A percentile compares a stretch with the other conserved stretches of the same genome.
These are phyloP conservation scores for Oryza officinalis DNA, from an alignment of 176 grass and related monocot genomes.

Conservation along the genomic window DNA sequence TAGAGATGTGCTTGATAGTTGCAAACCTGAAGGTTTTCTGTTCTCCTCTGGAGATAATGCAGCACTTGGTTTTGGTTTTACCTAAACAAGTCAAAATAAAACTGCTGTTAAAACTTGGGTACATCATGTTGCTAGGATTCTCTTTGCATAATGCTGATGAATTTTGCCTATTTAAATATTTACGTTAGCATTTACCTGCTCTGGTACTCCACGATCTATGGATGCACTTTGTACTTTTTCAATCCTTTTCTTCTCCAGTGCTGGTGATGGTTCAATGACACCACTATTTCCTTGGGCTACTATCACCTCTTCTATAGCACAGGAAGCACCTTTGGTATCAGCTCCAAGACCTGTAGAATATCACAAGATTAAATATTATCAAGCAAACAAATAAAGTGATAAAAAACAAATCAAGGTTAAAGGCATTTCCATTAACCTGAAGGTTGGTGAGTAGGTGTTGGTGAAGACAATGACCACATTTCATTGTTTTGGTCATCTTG, in stretches of 20 bases:
- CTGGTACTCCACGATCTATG: conserved; percentile 24
- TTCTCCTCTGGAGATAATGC: neutral
- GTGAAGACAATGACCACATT: conserved; percentile 77
- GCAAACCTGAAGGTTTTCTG: neutral
- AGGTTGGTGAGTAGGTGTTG: conserved; percentile 58
- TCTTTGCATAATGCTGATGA: conserved; percentile 24
- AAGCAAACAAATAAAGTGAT: neutral
- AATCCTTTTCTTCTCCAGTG: conserved; percentile 31
- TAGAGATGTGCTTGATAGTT: neutral
- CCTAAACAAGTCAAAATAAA: conserved; percentile 33
- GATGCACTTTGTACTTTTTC: conserved; percentile 23
- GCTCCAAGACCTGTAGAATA: conserved; percentile 37
- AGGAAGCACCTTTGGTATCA: conserved; percentile 35
- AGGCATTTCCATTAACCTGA: conserved; percentile 50
- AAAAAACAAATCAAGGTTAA: no score
- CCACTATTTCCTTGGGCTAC: conserved; percentile 19
- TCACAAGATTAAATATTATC: conserved; percentile 18
- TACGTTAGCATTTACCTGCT: conserved; percentile 45
- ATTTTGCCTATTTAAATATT: conserved; percentile 27
- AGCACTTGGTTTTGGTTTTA: conserved; percentile 40
- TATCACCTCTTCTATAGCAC: conserved; percentile 31
- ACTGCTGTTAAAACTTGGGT: conserved; percentile 6
- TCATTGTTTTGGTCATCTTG: conserved; percentile 55
- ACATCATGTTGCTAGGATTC: conserved; percentile 10
- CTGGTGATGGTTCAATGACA: conserved; percentile 24